A percentile compares a stretch with the other conserved stretches of the same genome.
Conservation (phyloP, 2,329 filamentous ascomycete species). For the Fusarium sp. region DNA sequence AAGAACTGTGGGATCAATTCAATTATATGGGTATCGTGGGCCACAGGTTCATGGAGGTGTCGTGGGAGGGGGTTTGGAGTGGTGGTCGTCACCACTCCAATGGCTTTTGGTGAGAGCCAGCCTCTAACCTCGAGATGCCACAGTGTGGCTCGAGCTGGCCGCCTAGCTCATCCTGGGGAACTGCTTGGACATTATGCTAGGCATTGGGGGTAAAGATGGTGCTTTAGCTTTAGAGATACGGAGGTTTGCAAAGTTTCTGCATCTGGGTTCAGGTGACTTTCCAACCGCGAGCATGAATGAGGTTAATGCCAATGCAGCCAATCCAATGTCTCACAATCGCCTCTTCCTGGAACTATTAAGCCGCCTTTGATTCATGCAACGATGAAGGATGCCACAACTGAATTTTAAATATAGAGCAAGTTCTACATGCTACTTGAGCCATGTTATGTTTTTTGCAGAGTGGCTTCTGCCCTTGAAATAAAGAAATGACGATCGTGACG, state of each 20-base stretch:
- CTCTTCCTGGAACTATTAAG: neutral
- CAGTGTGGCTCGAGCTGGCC: neutral
- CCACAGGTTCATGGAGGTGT: neutral
- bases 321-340: slow-evolving; percentile 2
- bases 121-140: neutral
- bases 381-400: neutral
- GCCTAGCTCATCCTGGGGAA: neutral
- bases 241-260: neutral
- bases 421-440: neutral
- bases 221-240: neutral
- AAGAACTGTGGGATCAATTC: neutral
- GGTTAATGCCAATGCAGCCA: slow-evolving; percentile 1
- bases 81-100: neutral
- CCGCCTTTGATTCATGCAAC: neutral
- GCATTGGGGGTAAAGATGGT: neutral
- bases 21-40: neutral
- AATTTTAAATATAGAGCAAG: too few species aligned
- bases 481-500: slow-evolving; percentile 1
- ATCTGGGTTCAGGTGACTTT: neutral
- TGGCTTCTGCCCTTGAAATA: neutral
- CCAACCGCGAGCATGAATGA: neutral
- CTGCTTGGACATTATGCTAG: neutral
- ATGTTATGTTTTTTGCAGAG: too few species aligned
- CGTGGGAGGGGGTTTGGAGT: neutral
- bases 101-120: neutral